Evolutionary conservation across 2,329 filamentous ascomycete genomes (phyloP), one percentile per base, ranked within the genome.

Genomic region (Apiospora aurea): DNA sequence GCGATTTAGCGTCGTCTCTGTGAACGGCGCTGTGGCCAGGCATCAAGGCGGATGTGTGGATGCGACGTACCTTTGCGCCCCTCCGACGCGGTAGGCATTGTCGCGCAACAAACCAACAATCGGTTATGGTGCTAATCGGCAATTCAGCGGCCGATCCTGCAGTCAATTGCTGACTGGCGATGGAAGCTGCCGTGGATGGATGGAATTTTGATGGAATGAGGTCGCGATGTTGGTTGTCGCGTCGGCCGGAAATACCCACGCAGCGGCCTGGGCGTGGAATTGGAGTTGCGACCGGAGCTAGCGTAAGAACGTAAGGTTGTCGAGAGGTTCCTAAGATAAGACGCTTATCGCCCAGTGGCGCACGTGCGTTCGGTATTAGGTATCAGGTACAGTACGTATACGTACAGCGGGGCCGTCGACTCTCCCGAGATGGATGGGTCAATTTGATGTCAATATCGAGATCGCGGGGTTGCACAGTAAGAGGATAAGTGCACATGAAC

Each of bases 61-160:
- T 57, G 64, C 64, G 57, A 66, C 70, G 47, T 67, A 72, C 72
- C 72, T 73, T 73, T 73, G 68, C 72, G 72, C 69, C 70, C 72
- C 53, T 73, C 70, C 34, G 69, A 71, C 70, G 64, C 70, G 34
- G 43, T 69, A 29, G 70, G 70, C 70, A 72, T 73, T 26, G n/a
- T 71, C 46, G 68, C 68, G n/a, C 47, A 16, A 51, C 68, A 57
- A 44, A 43, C 46, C 68, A 41, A 43, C 57, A 64, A 46, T n/a
- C 24, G n/a, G 16, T 46, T 21, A 13, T 24, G 24, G 8, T 70
- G n/a, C n/a, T 41, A 41, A 47, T 69, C 41, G 24, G 47, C 49
- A 47, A 46, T 66, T 61, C 41, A 8, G 41, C 47, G 18, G 57
- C 57, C 57, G 57, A 41, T 41, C 5, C 18, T 64, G 7, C 3